Evolutionary conservation across 2,329 filamentous ascomycete species (phyloP).

Genomic region (Pseudogymnoascus sp.): DNA sequence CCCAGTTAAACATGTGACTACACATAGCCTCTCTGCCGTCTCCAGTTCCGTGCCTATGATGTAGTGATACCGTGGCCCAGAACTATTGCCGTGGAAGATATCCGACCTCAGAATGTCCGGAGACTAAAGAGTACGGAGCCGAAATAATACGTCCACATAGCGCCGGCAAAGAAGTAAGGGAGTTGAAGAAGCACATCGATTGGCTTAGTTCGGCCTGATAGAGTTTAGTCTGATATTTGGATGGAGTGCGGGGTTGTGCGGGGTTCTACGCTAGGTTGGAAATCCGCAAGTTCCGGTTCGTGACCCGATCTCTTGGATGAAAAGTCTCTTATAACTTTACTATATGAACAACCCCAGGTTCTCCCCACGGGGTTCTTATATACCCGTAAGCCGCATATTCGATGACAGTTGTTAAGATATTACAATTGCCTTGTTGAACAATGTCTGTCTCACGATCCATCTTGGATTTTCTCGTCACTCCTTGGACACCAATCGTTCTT

Average conservation of each 20-base stretch:
- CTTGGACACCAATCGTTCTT: slow-evolving; percentile 41
- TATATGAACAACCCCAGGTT: background rate
- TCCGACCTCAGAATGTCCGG: background rate
- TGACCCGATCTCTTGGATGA: background rate
- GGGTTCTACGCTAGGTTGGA: background rate
- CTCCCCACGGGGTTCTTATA: background rate
- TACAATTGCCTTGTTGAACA: slow-evolving; percentile 13
- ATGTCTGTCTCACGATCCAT: slow-evolving; percentile 25
- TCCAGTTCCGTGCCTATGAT: background rate
- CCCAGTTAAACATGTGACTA: background rate
- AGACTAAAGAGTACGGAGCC: background rate
- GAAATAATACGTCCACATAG: background rate
- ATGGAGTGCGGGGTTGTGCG: slow-evolving; percentile 2
- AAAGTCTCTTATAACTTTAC: background rate
- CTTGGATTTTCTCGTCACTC: slow-evolving; percentile 35
- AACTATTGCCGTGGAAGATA: slow-evolving; percentile 1
- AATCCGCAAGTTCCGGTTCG: background rate
- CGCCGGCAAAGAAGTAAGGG: background rate
- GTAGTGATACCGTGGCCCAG: background rate
- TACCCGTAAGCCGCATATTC: background rate
- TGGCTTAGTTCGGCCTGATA: background rate
- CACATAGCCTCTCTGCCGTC: background rate
- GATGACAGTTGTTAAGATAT: background rate
- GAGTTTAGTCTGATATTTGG: background rate
- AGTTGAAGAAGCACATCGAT: background rate